phyloP scores from a whole-genome alignment of 495 filamentous ascomycete genomes.

The Lasiosphaeria hispida region DNA sequence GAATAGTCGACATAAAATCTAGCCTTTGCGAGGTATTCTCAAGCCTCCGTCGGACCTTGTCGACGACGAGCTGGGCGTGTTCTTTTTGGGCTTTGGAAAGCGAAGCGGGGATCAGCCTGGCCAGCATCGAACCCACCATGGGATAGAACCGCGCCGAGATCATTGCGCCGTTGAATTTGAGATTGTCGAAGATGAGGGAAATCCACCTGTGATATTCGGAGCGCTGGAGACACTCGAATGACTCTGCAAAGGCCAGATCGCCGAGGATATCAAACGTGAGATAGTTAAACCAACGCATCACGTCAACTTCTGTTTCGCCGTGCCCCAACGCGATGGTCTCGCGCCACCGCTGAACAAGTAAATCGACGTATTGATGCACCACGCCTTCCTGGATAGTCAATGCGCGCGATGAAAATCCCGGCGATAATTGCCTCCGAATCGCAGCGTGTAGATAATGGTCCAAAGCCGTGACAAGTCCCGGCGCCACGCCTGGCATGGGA shows the following conservation, averaged over 20 bases:
- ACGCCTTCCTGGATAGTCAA: slow-evolving; percentile 1
- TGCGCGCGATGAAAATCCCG: slow-evolving; percentile 8
- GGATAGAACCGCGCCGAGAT: slow-evolving; percentile 34
- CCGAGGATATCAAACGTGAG: slow-evolving; percentile 60
- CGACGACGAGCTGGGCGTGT: slow-evolving; percentile 37
- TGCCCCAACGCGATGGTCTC: background rate
- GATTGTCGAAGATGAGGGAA: slow-evolving; percentile 29
- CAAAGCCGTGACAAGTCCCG: background rate
- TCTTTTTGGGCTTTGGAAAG: slow-evolving; percentile 28
- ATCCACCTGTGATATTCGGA: slow-evolving; percentile 48
- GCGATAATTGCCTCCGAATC: slow-evolving; percentile 4
- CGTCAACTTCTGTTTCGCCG: slow-evolving; percentile 25
- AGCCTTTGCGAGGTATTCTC: slow-evolving; percentile 26
- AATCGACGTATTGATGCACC: slow-evolving; percentile 5
- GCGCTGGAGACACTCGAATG: slow-evolving; percentile 48
- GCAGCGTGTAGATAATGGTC: slow-evolving; percentile 7
- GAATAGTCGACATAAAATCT: slow-evolving; percentile 43
- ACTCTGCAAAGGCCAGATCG: slow-evolving; percentile 53
- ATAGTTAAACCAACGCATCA: slow-evolving; percentile 50
- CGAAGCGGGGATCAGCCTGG: slow-evolving; percentile 34
- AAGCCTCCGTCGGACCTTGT: slow-evolving; percentile 39
- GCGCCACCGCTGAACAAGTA: slow-evolving; percentile 7
- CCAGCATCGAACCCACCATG: slow-evolving; percentile 25
- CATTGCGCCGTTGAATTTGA: slow-evolving; percentile 29
- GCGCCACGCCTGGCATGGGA: slow-evolving; percentile 4